These are phyloP conservation scores for Spathaspora gorwiae DNA, from an alignment of 805 yeast species.

Conservation along the genomic window DNA sequence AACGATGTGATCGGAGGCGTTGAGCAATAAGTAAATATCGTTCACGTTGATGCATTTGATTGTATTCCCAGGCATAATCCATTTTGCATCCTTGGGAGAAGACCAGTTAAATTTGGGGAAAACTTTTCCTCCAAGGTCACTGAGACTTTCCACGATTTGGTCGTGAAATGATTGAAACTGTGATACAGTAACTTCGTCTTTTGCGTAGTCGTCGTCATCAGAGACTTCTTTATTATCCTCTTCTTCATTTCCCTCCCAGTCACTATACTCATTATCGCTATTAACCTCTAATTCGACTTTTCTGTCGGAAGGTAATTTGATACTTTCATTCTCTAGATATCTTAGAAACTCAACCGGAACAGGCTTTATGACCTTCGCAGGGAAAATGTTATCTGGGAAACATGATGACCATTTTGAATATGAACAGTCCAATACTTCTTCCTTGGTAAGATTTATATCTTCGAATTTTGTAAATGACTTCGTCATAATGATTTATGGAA, in stretches of 20 bases:
- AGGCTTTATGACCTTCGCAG: conserved; percentile 24
- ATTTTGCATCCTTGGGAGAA: conserved; percentile 88
- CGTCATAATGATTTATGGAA: conserved; percentile 10
- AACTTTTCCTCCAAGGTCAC: conserved; percentile 50
- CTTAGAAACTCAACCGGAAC: conserved; percentile 31
- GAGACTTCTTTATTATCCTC: conserved; percentile 7
- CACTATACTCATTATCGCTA: conserved; percentile 67
- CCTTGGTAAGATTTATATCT: conserved; percentile 18
- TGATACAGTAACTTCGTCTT: conserved; percentile 22
- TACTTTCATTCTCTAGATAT: conserved; percentile 26
- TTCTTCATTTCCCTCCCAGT: conserved; percentile 55
- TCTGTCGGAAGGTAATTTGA: conserved; percentile 15
- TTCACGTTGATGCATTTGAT: conserved; percentile 65
- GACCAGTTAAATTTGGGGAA: conserved; percentile 96
- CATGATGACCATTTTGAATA: conserved; percentile 31
- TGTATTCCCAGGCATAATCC: conserved; percentile 81
- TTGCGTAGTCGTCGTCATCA: conserved; percentile 12
- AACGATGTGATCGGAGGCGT: conserved; percentile 81
- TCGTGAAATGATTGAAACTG: conserved; percentile 60
- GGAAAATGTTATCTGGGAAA: conserved; percentile 17
- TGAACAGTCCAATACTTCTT: conserved; percentile 29
- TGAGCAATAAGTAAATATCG: conserved; percentile 76
- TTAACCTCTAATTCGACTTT: conserved; percentile 19
- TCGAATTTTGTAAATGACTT: conserved; percentile 24
- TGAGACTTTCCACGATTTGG: conserved; percentile 42